phyloP scores from a whole-genome alignment of 768 basidiomycete genomes.

The Mycena belliarum region DNA sequence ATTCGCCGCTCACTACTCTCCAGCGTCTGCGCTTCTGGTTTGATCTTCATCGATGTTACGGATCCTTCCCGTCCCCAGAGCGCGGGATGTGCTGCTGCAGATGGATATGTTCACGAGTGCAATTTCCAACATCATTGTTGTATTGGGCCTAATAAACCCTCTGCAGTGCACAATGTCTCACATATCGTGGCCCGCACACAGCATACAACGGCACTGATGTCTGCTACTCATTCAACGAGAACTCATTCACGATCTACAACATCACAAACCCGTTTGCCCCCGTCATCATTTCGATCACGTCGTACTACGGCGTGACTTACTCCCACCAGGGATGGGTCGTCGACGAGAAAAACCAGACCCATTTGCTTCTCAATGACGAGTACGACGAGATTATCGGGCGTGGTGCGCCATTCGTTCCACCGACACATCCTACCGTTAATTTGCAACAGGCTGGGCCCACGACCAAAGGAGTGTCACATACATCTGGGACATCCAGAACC shows the following conservation, averaged over 20 bases:
- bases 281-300: slow-evolving; percentile 27
- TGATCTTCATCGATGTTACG: slow-evolving; percentile 32
- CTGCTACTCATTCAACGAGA: slow-evolving; percentile 34
- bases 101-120: slow-evolving; percentile 33
- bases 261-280: slow-evolving; percentile 25
- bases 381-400: slow-evolving; percentile 21
- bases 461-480: slow-evolving; percentile 28
- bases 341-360: slow-evolving; percentile 26
- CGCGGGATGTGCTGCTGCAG: slow-evolving; percentile 25
- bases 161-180: slow-evolving; percentile 30
- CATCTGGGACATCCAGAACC: slow-evolving; percentile 31
- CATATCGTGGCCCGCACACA: slow-evolving; percentile 29
- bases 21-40: slow-evolving; percentile 24
- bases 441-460: slow-evolving; percentile 16
- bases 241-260: slow-evolving; percentile 31
- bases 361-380: slow-evolving; percentile 31
- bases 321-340: slow-evolving; percentile 34
- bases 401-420: too few species aligned
- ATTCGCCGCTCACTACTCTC: too few species aligned
- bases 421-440: not conserved
- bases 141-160: not conserved
- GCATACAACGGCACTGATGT: slow-evolving; percentile 28
- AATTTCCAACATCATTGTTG: not conserved
- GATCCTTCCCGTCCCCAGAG: slow-evolving; percentile 28
- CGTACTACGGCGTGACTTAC: slow-evolving; percentile 30